Conservation (phyloP, 768 basidiomycete species). For the Flagelloscypha sp. region DNA sequence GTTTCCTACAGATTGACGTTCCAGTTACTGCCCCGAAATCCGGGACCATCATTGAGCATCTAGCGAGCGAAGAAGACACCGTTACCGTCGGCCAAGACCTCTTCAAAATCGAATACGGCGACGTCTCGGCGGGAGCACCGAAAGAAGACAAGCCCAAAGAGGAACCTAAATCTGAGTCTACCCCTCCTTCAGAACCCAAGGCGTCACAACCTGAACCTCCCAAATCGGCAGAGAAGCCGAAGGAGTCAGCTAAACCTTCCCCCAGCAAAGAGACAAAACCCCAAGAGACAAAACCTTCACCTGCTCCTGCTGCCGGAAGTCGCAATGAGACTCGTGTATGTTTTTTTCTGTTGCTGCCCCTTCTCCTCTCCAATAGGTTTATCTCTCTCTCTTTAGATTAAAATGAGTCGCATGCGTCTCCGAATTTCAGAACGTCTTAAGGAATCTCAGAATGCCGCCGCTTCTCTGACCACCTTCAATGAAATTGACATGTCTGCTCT, state of each 20-base stretch:
- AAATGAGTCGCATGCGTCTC: slow-evolving; percentile 98
- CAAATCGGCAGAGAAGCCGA: slow-evolving; percentile 5
- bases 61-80: slow-evolving; percentile 89
- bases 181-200: slow-evolving; percentile 2
- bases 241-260: slow-evolving; percentile 10
- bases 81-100: slow-evolving; percentile 93
- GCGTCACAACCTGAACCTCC: not conserved
- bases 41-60: slow-evolving; percentile 79
- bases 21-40: slow-evolving; percentile 89
- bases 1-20: slow-evolving; percentile 74
- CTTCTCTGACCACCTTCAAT: slow-evolving; percentile 97
- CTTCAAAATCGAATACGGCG: slow-evolving; percentile 83
- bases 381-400: slow-evolving; percentile 48
- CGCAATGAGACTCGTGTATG: slow-evolving; percentile 81
- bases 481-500: slow-evolving; percentile 98
- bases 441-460: slow-evolving; percentile 94
- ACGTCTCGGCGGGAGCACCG: slow-evolving; percentile 15
- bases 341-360: slow-evolving; percentile 4
- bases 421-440: slow-evolving; percentile 97
- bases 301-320: slow-evolving; percentile 34
- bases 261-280: slow-evolving; percentile 7
- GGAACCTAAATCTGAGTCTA: slow-evolving; percentile 9
- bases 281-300: too few relatives aligned
- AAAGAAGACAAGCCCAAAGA: slow-evolving; percentile 20
- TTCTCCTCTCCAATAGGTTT: not conserved